Percentiles rank a stretch among this genome's conserved stretches.
These are phyloP conservation scores for Kurtzmaniella fragi DNA, from an alignment of 805 yeast genomes.

Conservation along the genomic window DNA sequence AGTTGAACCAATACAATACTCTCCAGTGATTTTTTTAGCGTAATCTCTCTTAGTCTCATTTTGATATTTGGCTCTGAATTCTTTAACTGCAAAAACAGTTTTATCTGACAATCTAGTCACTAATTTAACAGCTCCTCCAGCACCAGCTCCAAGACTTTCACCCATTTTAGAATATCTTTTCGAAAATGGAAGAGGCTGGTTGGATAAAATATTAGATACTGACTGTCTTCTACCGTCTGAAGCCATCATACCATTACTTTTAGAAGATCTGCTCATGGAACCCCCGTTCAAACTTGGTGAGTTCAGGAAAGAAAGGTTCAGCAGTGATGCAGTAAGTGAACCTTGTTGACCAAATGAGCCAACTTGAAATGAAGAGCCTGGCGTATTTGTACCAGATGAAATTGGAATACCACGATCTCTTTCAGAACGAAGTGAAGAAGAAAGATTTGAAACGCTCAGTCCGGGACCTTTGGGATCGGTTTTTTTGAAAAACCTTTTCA, in stretches of 20 bases:
- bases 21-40: slow-evolving; percentile 86
- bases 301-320: slow-evolving; percentile 31
- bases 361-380: slow-evolving; percentile 11
- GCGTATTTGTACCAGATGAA: slow-evolving; percentile 9
- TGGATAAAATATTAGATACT: slow-evolving; percentile 23
- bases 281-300: slow-evolving; percentile 20
- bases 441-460: slow-evolving; percentile 13
- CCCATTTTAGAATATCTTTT: slow-evolving; percentile 70
- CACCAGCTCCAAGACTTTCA: slow-evolving; percentile 76
- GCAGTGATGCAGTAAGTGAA: slow-evolving; percentile 22
- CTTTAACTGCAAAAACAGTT: slow-evolving; percentile 77
- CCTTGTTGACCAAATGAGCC: slow-evolving; percentile 13
- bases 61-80: slow-evolving; percentile 66
- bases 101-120: slow-evolving; percentile 65
- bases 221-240: slow-evolving; percentile 33
- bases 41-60: slow-evolving; percentile 71
- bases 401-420: slow-evolving; percentile 5
- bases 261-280: slow-evolving; percentile 26
- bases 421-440: slow-evolving; percentile 18
- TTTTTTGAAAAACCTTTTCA: slow-evolving; percentile 67
- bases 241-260: slow-evolving; percentile 25
- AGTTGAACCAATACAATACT: slow-evolving; percentile 85
- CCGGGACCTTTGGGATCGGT: slow-evolving; percentile 15
- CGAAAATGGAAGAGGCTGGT: slow-evolving; percentile 24
- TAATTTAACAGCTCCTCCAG: slow-evolving; percentile 81